Evolutionary conservation across 352 stramenopile species (phyloP).

Genomic region (Phytopythium cucurbitacearum): DNA sequence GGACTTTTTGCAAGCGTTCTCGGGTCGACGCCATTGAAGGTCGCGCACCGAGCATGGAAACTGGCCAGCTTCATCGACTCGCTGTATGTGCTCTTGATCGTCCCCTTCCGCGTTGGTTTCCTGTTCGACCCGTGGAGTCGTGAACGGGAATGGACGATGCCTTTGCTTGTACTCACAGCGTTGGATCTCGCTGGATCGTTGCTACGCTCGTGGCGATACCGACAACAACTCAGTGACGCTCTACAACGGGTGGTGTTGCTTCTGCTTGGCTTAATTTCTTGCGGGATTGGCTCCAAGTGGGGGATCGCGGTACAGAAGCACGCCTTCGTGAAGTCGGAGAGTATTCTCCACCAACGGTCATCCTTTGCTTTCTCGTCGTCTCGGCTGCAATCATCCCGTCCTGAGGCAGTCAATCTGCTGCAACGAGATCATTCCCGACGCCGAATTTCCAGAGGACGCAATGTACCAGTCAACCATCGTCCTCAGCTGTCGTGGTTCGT

Average conservation of each 20-base stretch:
- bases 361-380: background rate
- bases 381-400: background rate
- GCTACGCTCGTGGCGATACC: constrained; percentile 13
- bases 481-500: background rate
- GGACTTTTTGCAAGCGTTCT: no score
- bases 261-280: background rate
- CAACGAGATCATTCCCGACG: no score
- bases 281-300: constrained; percentile 1
- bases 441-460: no score
- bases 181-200: constrained; percentile 25
- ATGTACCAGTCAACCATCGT: background rate
- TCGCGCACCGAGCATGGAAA: background rate
- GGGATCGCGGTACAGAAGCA: background rate
- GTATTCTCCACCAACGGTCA: background rate
- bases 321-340: background rate
- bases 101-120: constrained; percentile 37
- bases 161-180: constrained; percentile 20
- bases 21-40: no score
- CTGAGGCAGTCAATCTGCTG: no score
- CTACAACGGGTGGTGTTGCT: background rate
- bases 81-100: constrained; percentile 30
- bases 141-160: constrained; percentile 15
- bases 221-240: background rate
- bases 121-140: constrained; percentile 28
- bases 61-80: constrained; percentile 27